These are phyloP conservation scores for Trypanosoma scelopori DNA, from an alignment of 208 protist species.

Conservation along the genomic window DNA sequence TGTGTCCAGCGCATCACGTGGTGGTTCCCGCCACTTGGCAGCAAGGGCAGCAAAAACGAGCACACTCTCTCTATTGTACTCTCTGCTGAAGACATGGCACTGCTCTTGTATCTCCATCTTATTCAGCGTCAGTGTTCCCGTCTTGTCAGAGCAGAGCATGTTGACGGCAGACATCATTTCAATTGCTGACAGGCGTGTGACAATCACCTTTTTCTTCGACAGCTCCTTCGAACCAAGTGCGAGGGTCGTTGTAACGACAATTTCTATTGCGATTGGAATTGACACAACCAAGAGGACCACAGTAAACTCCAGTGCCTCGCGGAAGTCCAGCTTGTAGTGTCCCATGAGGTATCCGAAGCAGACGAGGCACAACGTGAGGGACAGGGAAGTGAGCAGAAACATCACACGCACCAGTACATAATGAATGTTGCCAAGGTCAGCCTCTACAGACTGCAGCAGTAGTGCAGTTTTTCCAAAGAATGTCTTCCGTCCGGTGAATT, in stretches of 20 bases:
- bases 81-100: constrained; percentile 70
- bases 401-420: constrained; percentile 67
- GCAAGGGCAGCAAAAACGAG: constrained; percentile 82
- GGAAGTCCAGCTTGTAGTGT: constrained; percentile 63
- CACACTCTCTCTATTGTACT: constrained; percentile 51
- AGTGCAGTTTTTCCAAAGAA: constrained; percentile 94
- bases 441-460: constrained; percentile 83
- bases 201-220: constrained; percentile 93
- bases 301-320: constrained; percentile 66
- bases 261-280: constrained; percentile 89
- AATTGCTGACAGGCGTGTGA: constrained; percentile 92
- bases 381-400: constrained; percentile 58
- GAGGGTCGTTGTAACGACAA: constrained; percentile 87
- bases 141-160: constrained; percentile 94
- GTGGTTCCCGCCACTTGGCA: constrained; percentile 76
- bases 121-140: constrained; percentile 94
- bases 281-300: constrained; percentile 93
- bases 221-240: constrained; percentile 90
- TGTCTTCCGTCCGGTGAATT: constrained; percentile 90
- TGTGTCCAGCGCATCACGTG: constrained; percentile 75
- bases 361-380: constrained; percentile 64
- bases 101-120: constrained; percentile 88
- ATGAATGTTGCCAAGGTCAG: constrained; percentile 71
- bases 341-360: constrained; percentile 82
- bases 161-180: constrained; percentile 71